Evolutionary conservation across 1,284 basidiomycete species (phyloP).

Genomic region (Sphaerobolus stellatus): DNA sequence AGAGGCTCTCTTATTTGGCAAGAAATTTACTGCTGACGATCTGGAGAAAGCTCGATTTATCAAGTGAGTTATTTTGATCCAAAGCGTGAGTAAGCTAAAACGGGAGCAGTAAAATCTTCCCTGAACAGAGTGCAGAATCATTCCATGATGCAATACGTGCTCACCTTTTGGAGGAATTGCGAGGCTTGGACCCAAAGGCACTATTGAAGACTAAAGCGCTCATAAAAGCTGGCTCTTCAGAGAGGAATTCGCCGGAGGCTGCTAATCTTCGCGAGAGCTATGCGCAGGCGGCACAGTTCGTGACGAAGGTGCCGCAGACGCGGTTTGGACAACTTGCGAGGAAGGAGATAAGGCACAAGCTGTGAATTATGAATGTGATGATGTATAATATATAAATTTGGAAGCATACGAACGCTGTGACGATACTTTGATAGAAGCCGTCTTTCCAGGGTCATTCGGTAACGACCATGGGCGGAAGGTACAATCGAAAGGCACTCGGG

Average conservation of each 20-base stretch:
- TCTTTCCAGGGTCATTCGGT: no score
- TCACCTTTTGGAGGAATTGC: constrained; percentile 50
- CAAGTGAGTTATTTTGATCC: constrained; percentile 44
- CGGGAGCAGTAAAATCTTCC: constrained; percentile 55
- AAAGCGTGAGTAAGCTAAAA: constrained; percentile 4
- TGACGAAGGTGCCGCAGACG: constrained; percentile 52
- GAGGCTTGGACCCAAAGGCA: constrained; percentile 54
- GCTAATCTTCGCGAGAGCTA: constrained; percentile 69
- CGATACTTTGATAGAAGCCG: no score
- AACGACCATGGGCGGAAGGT: no score
- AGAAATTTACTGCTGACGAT: constrained; percentile 60
- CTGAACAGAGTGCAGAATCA: constrained; percentile 46
- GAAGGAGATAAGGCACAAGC: constrained; percentile 65
- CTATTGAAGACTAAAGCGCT: constrained; percentile 54
- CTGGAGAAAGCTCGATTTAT: constrained; percentile 61
- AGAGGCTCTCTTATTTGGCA: constrained; percentile 66
- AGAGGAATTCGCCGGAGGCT: constrained; percentile 64
- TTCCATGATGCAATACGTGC: constrained; percentile 55
- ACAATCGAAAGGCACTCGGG: no score
- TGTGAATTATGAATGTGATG: no score
- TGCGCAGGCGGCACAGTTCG: constrained; percentile 61
- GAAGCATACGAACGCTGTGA: no score
- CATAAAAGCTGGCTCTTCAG: constrained; percentile 53
- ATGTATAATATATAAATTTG: no score
- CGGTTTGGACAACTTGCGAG: constrained; percentile 58